phyloP scores from a whole-genome alignment of 306 rosid genomes.

The Castanopsis chinensis region DNA sequence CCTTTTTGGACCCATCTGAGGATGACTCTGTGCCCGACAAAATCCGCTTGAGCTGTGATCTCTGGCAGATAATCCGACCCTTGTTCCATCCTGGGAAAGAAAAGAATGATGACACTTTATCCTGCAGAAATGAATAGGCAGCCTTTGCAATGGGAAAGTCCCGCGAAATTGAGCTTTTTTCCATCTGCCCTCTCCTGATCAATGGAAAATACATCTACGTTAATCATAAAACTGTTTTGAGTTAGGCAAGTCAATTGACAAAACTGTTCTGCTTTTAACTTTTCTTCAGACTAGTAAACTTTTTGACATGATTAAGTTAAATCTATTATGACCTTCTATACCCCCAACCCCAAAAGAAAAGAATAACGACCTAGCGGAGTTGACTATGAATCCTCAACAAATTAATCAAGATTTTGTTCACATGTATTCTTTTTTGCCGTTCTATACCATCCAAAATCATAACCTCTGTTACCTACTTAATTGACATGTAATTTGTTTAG shows the following conservation, averaged over 20 bases:
- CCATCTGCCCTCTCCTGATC: conserved; percentile 79
- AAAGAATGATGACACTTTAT: conserved; percentile 52
- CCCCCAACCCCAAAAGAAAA: background rate
- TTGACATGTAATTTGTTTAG: too few species aligned
- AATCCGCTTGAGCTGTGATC: conserved; percentile 67
- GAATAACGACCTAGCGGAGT: too few species aligned
- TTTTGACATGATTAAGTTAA: background rate
- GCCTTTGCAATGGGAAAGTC: conserved; percentile 72
- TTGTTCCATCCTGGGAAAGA: conserved; percentile 79
- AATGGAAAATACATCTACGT: conserved; percentile 28
- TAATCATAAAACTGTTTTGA: background rate
- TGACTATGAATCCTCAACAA: too few species aligned
- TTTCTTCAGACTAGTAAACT: background rate
- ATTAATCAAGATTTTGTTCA: too few species aligned
- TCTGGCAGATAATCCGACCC: conserved; percentile 85
- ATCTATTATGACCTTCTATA: background rate
- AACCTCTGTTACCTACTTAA: too few species aligned
- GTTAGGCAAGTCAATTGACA: background rate
- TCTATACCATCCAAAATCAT: too few species aligned
- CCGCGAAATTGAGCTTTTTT: conserved; percentile 49
- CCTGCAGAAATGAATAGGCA: conserved; percentile 72
- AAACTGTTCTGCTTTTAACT: background rate
- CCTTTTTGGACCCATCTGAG: conserved; percentile 35
- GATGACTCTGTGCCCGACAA: conserved; percentile 57
- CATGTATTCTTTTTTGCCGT: too few species aligned